Conservation (phyloP, 441 rosid species). For the Pelargonium myrrhifolium region DNA sequence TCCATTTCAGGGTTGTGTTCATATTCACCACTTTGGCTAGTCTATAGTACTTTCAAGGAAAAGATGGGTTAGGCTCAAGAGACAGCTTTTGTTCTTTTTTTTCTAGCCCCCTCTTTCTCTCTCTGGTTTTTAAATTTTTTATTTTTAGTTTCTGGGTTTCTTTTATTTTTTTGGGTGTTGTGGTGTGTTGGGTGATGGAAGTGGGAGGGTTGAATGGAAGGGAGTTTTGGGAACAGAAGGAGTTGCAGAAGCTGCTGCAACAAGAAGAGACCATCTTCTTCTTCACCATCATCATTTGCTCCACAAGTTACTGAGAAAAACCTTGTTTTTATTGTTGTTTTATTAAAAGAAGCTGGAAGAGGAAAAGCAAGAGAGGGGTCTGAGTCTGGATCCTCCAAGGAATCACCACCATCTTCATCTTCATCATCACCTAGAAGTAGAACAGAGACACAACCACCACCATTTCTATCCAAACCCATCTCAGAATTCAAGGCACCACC, state of each 20-base stretch:
- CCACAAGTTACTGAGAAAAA: too few species aligned
- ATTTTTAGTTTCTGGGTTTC: too few species aligned
- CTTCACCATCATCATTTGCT: too few species aligned
- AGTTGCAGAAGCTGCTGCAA: slow-evolving; percentile 28
- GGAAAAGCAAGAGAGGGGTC: slow-evolving; percentile 26
- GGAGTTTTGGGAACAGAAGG: slow-evolving; percentile 39
- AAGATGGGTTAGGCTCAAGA: slow-evolving; percentile 8
- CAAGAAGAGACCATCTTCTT: slow-evolving; percentile 8
- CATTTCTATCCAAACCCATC: slow-evolving; percentile 16
- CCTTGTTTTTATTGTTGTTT: neutral
- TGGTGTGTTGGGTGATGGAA: slow-evolving; percentile 28
- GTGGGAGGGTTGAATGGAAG: slow-evolving; percentile 46
- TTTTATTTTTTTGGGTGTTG: too few species aligned
- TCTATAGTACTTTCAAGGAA: too few species aligned
- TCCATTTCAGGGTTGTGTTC: neutral
- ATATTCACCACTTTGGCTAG: too few species aligned
- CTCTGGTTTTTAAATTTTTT: neutral
- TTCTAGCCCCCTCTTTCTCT: neutral
- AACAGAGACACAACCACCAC: too few species aligned
- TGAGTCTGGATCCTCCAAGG: slow-evolving; percentile 56
- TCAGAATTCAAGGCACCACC: slow-evolving; percentile 16
- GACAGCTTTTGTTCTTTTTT: neutral
- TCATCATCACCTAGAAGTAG: too few species aligned
- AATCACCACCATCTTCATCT: slow-evolving; percentile 28
- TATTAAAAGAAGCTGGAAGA: slow-evolving; percentile 40